phyloP scores from a whole-genome alignment of 2,329 filamentous ascomycete species.

The Aspergillus texensis region DNA sequence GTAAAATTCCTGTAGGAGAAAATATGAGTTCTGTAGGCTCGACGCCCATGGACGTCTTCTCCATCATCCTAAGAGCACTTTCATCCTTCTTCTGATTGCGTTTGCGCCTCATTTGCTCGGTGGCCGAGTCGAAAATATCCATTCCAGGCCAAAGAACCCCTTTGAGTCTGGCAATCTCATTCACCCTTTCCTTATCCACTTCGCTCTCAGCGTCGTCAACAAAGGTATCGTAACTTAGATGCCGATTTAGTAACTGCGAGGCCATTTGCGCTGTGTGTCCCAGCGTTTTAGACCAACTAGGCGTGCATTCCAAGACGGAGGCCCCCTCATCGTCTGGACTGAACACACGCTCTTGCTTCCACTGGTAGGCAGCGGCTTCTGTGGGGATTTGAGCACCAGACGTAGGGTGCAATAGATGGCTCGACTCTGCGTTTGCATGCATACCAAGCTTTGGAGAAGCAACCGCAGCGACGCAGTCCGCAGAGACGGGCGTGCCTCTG shows the following conservation, averaged over 20 bases:
- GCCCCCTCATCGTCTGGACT: conserved; percentile 20
- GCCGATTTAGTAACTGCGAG: conserved; percentile 3
- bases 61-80: conserved; percentile 49
- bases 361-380: background rate
- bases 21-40: conserved; percentile 53
- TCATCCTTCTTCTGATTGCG: conserved; percentile 56
- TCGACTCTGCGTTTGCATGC: conserved; percentile 2
- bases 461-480: conserved; percentile 11
- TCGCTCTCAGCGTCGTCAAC: conserved; percentile 24
- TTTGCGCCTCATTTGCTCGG: conserved; percentile 50
- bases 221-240: conserved; percentile 24
- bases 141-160: conserved; percentile 55
- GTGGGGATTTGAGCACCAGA: conserved; percentile 3
- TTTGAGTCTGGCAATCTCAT: conserved; percentile 48
- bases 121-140: conserved; percentile 56
- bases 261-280: conserved; percentile 4
- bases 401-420: conserved; percentile 3
- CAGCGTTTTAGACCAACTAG: conserved; percentile 13
- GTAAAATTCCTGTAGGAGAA: conserved; percentile 46
- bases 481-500: conserved; percentile 3
- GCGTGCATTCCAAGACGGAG: conserved; percentile 15
- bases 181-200: conserved; percentile 33
- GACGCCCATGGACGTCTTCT: conserved; percentile 47
- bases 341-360: conserved; percentile 22
- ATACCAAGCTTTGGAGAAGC: conserved; percentile 1